These are phyloP conservation scores for Sodiomyces alkalinus DNA, from an alignment of 2,329 filamentous ascomycete genomes.

Conservation along the genomic window DNA sequence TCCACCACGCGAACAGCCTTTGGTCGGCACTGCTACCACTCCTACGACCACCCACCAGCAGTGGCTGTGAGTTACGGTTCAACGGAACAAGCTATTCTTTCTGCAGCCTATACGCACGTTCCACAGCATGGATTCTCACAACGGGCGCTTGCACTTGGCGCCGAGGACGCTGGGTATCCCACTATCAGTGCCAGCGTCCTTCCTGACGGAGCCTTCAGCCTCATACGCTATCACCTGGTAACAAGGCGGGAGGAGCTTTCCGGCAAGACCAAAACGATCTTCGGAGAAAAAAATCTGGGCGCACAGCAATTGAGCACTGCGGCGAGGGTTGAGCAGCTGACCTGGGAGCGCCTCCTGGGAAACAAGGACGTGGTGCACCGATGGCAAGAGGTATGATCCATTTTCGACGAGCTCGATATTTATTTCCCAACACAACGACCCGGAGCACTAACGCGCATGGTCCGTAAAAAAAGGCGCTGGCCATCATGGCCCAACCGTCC, in stretches of 20 bases:
- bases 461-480: conserved; percentile 81
- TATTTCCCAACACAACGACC: not conserved
- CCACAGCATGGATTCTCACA: conserved; percentile 71
- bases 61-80: no score
- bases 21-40: conserved; percentile 45
- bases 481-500: conserved; percentile 73
- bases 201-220: conserved; percentile 62
- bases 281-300: conserved; percentile 19
- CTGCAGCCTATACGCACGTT: conserved; percentile 65
- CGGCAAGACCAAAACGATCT: conserved; percentile 19
- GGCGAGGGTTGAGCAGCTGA: conserved; percentile 52
- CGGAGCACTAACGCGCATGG: no score
- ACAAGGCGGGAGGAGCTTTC: conserved; percentile 48
- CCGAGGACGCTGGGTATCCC: conserved; percentile 70
- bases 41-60: conserved; percentile 49
- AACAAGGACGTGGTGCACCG: conserved; percentile 59
- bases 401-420: conserved; percentile 6
- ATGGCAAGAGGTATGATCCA: conserved; percentile 65
- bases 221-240: conserved; percentile 66
- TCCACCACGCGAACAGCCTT: not conserved
- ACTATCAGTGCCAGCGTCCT: conserved; percentile 77
- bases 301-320: conserved; percentile 30
- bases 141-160: conserved; percentile 58
- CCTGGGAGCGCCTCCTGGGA: conserved; percentile 61
- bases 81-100: conserved; percentile 63